These are phyloP conservation scores for Fraxinus pennsylvanica DNA, from an alignment of 257 asterid species.

Conservation along the genomic window DNA sequence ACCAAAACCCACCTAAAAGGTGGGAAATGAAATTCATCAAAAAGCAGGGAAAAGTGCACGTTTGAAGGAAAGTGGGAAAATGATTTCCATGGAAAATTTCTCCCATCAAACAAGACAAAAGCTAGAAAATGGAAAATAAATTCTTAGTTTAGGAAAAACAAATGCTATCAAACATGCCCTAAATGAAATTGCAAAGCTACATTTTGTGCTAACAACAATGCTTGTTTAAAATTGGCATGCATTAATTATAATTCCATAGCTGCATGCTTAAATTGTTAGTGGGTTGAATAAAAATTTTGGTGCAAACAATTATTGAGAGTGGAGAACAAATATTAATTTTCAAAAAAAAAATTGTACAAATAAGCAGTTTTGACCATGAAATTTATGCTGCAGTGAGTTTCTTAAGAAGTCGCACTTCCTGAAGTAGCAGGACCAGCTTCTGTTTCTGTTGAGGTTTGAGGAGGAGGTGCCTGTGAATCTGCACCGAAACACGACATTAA, in stretches of 20 bases:
- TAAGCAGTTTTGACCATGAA: conserved; percentile 27
- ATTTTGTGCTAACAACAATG: too few species aligned
- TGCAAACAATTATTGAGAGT: conserved; percentile 27
- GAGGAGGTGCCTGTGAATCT: conserved; percentile 57
- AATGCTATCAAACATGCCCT: too few species aligned
- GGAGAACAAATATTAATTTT: conserved; percentile 36
- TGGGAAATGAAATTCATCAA: too few species aligned
- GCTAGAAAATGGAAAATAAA: too few species aligned
- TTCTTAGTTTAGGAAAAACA: too few species aligned
- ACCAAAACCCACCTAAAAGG: too few species aligned
- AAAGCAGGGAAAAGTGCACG: too few species aligned
- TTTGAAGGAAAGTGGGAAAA: too few species aligned
- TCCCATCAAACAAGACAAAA: too few species aligned
- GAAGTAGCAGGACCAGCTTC: conserved; percentile 60
- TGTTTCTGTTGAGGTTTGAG: conserved; percentile 57
- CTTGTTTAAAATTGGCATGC: background rate
- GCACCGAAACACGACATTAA: conserved; percentile 15
- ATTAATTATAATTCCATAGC: background rate
- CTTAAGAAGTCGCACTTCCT: conserved; percentile 59
- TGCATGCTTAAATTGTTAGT: conserved; percentile 4
- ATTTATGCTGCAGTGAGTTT: background rate
- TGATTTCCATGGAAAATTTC: too few species aligned
- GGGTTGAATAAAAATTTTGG: conserved; percentile 16
- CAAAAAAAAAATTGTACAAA: conserved; percentile 33
- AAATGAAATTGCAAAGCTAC: too few species aligned